phyloP scores from a whole-genome alignment of 305 asterid species.

The Solanum hybrid region DNA sequence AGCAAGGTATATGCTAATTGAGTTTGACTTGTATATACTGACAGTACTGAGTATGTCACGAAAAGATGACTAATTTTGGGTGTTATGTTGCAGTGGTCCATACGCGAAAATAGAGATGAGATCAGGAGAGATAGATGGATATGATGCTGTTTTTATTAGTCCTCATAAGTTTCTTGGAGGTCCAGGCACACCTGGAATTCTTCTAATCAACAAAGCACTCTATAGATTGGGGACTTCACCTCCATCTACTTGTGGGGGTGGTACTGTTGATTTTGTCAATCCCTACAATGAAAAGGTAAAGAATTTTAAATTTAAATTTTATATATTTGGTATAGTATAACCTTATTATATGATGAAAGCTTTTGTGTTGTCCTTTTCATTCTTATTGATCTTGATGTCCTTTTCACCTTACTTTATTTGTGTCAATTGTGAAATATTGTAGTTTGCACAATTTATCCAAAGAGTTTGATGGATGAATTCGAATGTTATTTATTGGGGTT shows the following conservation, averaged over 20 bases:
- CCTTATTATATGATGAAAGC: background rate
- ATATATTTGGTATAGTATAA: background rate
- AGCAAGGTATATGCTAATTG: slow-evolving; percentile 32
- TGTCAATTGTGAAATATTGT: background rate
- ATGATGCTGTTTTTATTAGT: slow-evolving; percentile 47
- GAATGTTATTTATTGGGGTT: background rate
- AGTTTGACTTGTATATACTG: background rate
- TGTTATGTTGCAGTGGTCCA: too few relatives aligned
- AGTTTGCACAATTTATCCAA: background rate
- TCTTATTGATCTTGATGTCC: background rate
- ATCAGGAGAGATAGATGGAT: slow-evolving; percentile 29
- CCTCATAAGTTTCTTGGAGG: slow-evolving; percentile 58
- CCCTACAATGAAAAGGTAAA: slow-evolving; percentile 28
- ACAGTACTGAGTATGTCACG: background rate
- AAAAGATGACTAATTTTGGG: background rate
- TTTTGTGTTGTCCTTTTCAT: background rate
- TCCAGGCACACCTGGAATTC: slow-evolving; percentile 48
- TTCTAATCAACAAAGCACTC: slow-evolving; percentile 34
- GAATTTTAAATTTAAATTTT: background rate
- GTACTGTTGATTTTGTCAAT: slow-evolving; percentile 44
- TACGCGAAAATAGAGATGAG: too few relatives aligned
- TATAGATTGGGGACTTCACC: slow-evolving; percentile 35
- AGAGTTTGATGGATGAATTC: background rate
- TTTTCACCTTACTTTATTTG: background rate
- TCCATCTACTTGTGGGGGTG: slow-evolving; percentile 77